Conservation (phyloP, 1,139 yeast species). For the Diutina catenulata region DNA sequence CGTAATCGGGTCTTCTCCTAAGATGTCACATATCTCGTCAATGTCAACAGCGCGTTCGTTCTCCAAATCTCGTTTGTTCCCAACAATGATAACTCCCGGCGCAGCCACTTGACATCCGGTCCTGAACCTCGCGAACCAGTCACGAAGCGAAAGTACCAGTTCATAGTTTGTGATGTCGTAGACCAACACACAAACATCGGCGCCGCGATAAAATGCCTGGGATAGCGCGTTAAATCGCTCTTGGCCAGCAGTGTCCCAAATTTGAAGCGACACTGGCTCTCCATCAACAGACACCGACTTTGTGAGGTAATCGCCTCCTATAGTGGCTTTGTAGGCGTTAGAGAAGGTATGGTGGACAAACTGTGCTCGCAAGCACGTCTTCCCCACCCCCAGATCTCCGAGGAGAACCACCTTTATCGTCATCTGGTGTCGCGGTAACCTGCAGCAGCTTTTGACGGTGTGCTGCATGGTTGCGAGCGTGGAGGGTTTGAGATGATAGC, state of each 20-base stretch:
- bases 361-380: slow-evolving; percentile 48
- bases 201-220: slow-evolving; percentile 95
- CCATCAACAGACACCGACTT: slow-evolving; percentile 29
- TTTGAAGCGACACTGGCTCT: slow-evolving; percentile 45
- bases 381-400: slow-evolving; percentile 56
- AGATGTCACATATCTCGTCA: slow-evolving; percentile 29
- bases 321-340: slow-evolving; percentile 48
- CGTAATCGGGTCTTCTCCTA: slow-evolving; percentile 14
- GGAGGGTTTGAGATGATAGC: no score
- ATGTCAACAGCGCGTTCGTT: slow-evolving; percentile 28
- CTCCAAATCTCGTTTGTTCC: slow-evolving; percentile 38
- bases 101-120: slow-evolving; percentile 37
- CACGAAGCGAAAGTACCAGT: slow-evolving; percentile 36
- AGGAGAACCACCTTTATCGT: slow-evolving; percentile 41
- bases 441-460: no score
- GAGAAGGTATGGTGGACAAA: slow-evolving; percentile 47
- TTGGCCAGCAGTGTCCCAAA: slow-evolving; percentile 99
- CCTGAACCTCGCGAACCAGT: slow-evolving; percentile 41
- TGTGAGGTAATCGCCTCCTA: slow-evolving; percentile 94
- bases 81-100: slow-evolving; percentile 44
- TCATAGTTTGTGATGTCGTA: slow-evolving; percentile 75
- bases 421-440: no score
- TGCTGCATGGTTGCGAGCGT: no score
- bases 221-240: slow-evolving; percentile 95
- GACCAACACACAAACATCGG: slow-evolving; percentile 94